A percentile compares a stretch with the other conserved stretches of the same genome.
Evolutionary conservation across 768 basidiomycete species (phyloP).

Genomic region (Pulveroboletus sp.): DNA sequence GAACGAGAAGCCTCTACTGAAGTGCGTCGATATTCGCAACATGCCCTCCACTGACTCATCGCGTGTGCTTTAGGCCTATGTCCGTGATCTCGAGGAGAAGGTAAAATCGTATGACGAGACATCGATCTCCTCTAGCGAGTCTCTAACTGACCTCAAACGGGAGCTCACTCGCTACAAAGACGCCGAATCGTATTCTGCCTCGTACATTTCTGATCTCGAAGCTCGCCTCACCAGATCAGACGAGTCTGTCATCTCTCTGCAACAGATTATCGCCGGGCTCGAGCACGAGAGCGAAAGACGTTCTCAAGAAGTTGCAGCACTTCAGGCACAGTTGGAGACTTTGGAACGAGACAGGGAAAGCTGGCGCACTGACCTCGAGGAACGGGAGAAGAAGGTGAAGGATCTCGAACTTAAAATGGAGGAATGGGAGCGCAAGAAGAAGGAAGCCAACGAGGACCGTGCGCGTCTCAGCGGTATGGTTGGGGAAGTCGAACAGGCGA

Average conservation of each 20-base stretch:
- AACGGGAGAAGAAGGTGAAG: conserved; percentile 71
- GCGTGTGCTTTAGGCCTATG: conserved; percentile 65
- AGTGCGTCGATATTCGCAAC: conserved; percentile 41
- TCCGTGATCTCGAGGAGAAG: conserved; percentile 90
- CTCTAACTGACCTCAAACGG: conserved; percentile 78
- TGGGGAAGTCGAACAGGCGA: conserved; percentile 67
- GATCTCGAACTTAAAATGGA: conserved; percentile 77
- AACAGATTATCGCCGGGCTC: conserved; percentile 68
- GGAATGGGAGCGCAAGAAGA: conserved; percentile 73
- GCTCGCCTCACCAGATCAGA: conserved; percentile 73
- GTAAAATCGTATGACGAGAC: conserved; percentile 84
- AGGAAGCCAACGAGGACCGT: conserved; percentile 64
- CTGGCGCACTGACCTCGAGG: conserved; percentile 84
- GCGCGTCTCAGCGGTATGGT: conserved; percentile 65
- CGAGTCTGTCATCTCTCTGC: conserved; percentile 68
- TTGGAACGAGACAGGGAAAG: conserved; percentile 73
- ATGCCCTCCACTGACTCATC: not conserved
- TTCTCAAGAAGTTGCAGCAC: conserved; percentile 62
- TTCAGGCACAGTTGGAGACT: conserved; percentile 69
- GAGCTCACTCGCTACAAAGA: conserved; percentile 81
- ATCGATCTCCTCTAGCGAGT: conserved; percentile 70
- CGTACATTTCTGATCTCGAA: conserved; percentile 88
- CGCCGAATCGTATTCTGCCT: conserved; percentile 61
- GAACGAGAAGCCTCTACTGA: conserved; percentile 93
- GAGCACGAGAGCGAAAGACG: conserved; percentile 78